phyloP scores from a whole-genome alignment of 1,139 yeast genomes.

The Candida tunisiensis region DNA sequence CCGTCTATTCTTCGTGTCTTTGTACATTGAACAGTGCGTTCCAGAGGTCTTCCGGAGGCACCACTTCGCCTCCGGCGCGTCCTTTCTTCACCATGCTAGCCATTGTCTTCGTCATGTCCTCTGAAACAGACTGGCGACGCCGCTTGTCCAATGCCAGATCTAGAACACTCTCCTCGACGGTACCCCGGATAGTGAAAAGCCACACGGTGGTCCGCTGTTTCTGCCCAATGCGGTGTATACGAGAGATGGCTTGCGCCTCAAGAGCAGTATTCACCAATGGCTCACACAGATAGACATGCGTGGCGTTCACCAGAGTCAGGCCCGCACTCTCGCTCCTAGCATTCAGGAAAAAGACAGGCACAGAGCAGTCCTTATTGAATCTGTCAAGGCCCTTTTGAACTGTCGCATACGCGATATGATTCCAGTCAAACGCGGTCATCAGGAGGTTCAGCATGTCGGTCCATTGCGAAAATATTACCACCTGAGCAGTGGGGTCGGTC shows the following conservation, averaged over 20 bases:
- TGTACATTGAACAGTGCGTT: conserved; percentile 29
- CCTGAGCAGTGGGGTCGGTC: conserved; percentile 50
- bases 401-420: conserved; percentile 31
- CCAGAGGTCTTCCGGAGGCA: conserved; percentile 40
- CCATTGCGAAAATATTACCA: conserved; percentile 83
- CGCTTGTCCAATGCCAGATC: conserved; percentile 16
- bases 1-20: too few relatives aligned
- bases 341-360: conserved; percentile 74
- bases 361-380: conserved; percentile 45
- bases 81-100: conserved; percentile 27
- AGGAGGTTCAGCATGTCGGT: conserved; percentile 51
- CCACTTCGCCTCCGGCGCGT: conserved; percentile 47
- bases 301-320: conserved; percentile 75
- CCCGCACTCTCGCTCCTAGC: conserved; percentile 50
- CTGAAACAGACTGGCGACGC: conserved; percentile 14
- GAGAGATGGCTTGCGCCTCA: conserved; percentile 80
- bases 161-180: conserved; percentile 83
- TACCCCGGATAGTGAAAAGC: conserved; percentile 70
- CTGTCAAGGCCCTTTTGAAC: conserved; percentile 32
- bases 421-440: conserved; percentile 46
- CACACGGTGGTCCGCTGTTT: conserved; percentile 65
- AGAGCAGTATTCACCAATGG: conserved; percentile 81
- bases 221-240: conserved; percentile 91
- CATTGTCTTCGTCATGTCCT: conserved; percentile 23
- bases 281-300: conserved; percentile 79